Evolutionary conservation across 495 filamentous ascomycete species (phyloP).

Genomic region (Tuber aestivum): DNA sequence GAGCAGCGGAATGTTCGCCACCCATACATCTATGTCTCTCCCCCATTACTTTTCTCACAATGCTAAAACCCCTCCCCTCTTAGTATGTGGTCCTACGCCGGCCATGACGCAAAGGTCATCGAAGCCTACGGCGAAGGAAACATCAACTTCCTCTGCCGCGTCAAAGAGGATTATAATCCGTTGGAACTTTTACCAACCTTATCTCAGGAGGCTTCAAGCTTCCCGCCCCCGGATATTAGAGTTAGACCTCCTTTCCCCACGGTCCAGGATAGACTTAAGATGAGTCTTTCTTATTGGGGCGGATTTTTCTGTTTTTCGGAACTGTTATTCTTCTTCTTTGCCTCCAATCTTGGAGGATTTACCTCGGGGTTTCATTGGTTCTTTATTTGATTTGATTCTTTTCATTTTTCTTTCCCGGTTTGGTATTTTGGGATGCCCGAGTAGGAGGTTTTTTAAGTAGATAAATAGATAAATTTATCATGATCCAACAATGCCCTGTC

Average conservation of each 20-base stretch:
- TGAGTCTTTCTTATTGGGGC: background rate
- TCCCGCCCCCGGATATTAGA: background rate
- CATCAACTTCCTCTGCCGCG: conserved; percentile 40
- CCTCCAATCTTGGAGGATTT: background rate
- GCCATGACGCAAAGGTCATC: conserved; percentile 45
- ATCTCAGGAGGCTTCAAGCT: conserved; percentile 40
- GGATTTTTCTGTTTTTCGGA: too few species aligned
- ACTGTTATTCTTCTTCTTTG: background rate
- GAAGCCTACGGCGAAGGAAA: conserved; percentile 43
- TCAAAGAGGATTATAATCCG: conserved; percentile 44
- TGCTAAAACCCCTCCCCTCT: background rate
- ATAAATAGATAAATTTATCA: too few species aligned
- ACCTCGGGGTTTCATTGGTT: too few species aligned
- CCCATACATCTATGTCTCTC: background rate
- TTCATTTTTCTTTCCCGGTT: too few species aligned
- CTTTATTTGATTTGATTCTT: too few species aligned
- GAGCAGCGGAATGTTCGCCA: background rate
- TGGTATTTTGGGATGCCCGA: too few species aligned
- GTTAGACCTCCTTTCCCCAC: background rate
- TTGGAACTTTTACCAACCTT: conserved; percentile 29
- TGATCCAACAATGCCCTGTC: too few species aligned
- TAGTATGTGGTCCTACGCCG: conserved; percentile 39
- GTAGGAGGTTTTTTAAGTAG: too few species aligned
- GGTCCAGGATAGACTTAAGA: background rate
- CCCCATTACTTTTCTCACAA: background rate